Base-by-base conservation (phyloP, 257 asterid genomes). In the Cynanchum wilfordii region DNA sequence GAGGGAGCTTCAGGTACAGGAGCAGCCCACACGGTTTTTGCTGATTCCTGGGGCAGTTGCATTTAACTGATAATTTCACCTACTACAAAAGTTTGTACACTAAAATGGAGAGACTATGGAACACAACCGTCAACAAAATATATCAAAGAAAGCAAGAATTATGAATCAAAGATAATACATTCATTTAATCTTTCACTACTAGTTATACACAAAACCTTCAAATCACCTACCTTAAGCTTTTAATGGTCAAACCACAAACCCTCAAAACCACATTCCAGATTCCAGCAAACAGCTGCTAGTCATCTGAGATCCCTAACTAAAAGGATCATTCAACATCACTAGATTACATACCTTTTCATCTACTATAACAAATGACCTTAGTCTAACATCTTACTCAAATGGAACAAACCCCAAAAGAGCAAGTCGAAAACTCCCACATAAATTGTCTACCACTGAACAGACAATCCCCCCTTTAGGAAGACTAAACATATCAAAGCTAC, bases 331-430 rank as follows among this genome's bases (percentile, higher is more conserved):
- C 75, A 55, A 75, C 71, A 20, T 45, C 74, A 63, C 73, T 71
- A 79, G 47, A n/a, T 62, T 75, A 56, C 56, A 57, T 47, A 75
- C 36, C n/a, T 36, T 30, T 25, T 73, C 76, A 73, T 76, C 83
- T 78, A 77, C 83, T 78, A 77, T 84, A 47, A 45, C 74, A 71
- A 52, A 40, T 54, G 65, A 75, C 70, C 69, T 42, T n/a, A 33
- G 62, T 75, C 63, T 65, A 42, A 55, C 71, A 71, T 71, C 77
- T 69, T 50, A 55, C 54, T 51, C 33, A 50, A 54, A 62, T 56
- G 42, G 50, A 70, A 27, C 75, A 24, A 38, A 42, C 47, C 67
- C 62, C 25, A 29, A 5, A 44, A 33, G 47, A 52, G 75, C 33
- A 71, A 75, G 54, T 51, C 8, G 10, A 49, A 66, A 30, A 49